Percentiles rank a stretch among this genome's conserved stretches.
Evolutionary conservation across 2,329 filamentous ascomycete genomes (phyloP).

Genomic region (Pseudogymnoascus sp.): DNA sequence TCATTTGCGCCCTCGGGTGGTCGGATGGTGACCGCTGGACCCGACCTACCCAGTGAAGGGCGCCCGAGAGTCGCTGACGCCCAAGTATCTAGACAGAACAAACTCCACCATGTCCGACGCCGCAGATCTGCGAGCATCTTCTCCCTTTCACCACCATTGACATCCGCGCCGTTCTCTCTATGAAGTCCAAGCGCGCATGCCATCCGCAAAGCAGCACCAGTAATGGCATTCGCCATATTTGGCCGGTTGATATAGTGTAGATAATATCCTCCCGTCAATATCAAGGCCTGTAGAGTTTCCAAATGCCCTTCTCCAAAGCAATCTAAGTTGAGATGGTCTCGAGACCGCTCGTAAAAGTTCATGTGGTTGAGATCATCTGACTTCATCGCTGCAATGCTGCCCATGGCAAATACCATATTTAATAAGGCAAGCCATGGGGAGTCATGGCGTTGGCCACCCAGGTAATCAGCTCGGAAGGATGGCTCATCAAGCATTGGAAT

Average conservation of each 20-base stretch:
- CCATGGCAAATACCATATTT: slow-evolving; percentile 70
- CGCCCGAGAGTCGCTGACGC: slow-evolving; percentile 61
- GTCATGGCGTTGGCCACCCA: slow-evolving; percentile 54
- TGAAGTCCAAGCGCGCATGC: slow-evolving; percentile 67
- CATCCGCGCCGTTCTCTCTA: slow-evolving; percentile 44
- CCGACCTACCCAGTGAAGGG: slow-evolving; percentile 60
- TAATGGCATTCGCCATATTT: slow-evolving; percentile 66
- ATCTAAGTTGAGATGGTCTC: slow-evolving; percentile 57
- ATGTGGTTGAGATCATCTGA: slow-evolving; percentile 56
- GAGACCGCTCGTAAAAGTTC: slow-evolving; percentile 60
- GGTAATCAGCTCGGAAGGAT: slow-evolving; percentile 57
- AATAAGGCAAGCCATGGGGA: slow-evolving; percentile 62
- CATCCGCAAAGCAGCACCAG: slow-evolving; percentile 64
- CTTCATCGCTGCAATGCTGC: slow-evolving; percentile 58
- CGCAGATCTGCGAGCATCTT: slow-evolving; percentile 48
- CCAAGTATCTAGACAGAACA: slow-evolving; percentile 69
- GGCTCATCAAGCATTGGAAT: slow-evolving; percentile 67
- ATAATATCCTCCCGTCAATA: slow-evolving; percentile 66
- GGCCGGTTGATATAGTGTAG: slow-evolving; percentile 70
- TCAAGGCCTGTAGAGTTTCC: slow-evolving; percentile 64
- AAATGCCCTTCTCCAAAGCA: slow-evolving; percentile 61
- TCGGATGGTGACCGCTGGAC: slow-evolving; percentile 58
- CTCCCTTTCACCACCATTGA: slow-evolving; percentile 8
- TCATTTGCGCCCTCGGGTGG: slow-evolving; percentile 40
- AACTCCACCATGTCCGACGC: slow-evolving; percentile 64